Evolutionary conservation across 2,329 filamentous ascomycete genomes (phyloP).

Genomic region (Arachnomyces sp.): DNA sequence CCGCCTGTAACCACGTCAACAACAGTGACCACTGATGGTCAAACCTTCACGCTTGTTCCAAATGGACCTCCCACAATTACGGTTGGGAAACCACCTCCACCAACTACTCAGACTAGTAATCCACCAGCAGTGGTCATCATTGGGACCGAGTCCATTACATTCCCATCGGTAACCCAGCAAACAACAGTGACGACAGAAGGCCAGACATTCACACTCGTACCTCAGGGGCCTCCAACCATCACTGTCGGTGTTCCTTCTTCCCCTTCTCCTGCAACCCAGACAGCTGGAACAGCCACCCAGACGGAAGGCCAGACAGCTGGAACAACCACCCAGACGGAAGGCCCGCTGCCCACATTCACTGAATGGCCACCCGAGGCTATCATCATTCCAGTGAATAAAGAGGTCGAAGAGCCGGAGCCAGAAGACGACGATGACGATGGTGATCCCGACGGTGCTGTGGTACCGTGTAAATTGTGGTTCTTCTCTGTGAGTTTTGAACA

Average conservation of each 20-base stretch:
- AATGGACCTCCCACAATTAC: not conserved
- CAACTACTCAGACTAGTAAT: not conserved
- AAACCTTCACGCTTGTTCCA: not conserved
- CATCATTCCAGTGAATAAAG: slow-evolving; percentile 4
- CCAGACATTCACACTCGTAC: slow-evolving; percentile 4
- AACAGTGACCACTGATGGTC: not conserved
- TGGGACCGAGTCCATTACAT: slow-evolving; percentile 4
- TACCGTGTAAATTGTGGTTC: slow-evolving; percentile 9
- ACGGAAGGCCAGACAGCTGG: not conserved
- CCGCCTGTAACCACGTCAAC: not conserved
- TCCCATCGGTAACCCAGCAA: slow-evolving; percentile 2
- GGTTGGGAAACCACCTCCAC: not conserved
- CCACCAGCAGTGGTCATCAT: slow-evolving; percentile 3
- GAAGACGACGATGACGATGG: slow-evolving; percentile 1
- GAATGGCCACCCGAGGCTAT: slow-evolving; percentile 6
- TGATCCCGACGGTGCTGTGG: slow-evolving; percentile 1
- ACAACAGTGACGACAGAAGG: slow-evolving; percentile 5
- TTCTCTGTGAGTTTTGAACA: slow-evolving; percentile 5
- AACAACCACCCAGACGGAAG: not conserved
- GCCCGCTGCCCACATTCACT: not conserved
- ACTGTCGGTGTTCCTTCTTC: not conserved
- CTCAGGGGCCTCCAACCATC: not conserved
- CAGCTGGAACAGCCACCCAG: slow-evolving; percentile 1
- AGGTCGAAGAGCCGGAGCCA: slow-evolving; percentile 6
- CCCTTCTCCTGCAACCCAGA: not conserved